Evolutionary conservation across 371 early-diverging fungal genomes (phyloP), one percentile per base, ranked within the genome.

Genomic region (Mortierella sp.): DNA sequence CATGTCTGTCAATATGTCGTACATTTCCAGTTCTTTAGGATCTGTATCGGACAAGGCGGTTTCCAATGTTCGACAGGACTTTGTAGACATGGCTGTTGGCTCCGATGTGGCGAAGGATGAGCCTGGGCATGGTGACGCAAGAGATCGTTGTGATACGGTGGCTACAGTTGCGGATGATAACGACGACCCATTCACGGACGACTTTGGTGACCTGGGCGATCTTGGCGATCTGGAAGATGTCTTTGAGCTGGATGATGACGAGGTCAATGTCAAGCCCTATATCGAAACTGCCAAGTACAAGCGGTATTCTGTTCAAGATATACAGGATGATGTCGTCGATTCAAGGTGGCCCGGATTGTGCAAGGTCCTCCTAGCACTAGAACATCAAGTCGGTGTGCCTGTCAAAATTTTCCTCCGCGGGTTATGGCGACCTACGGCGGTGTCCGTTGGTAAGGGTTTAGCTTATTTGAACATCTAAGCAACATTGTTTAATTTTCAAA

Each of bases 161-260:
- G 70, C 51, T 11, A 35, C 24, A 24, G 68, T 41, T 38, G 70
- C 32, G 4, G 70, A n/a, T 14, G 18, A 76, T 43, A 41, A n/a
- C 6, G 76, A 70, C 3, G 60, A 58, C 11, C 16, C 49, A 16
- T 27, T 58, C 10, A 58, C 29, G 0, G 78, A 82, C 38, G 82
- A 82, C 11, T 82, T 84, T 70, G 77, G 55, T 44, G 81, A 80
- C 46, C 35, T 83, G 48, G 65, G 27, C 38, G 72, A 72, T 49
- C 51, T 75, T 41, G 71, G 41, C 3, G 83, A 79, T 70, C 63
- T 83, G 21, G 83, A 70, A 14, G 78, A 84, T 43, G 85, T 75
- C 29, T 84, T 84, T 74, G 77, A 74, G 21, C 27, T 78, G 24
- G 79, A 79, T 7, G 76, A 79, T 7, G 79, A 76, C 44, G 60